phyloP scores from a whole-genome alignment of 306 rosid species.

The Glycyrrhiza uralensis region DNA sequence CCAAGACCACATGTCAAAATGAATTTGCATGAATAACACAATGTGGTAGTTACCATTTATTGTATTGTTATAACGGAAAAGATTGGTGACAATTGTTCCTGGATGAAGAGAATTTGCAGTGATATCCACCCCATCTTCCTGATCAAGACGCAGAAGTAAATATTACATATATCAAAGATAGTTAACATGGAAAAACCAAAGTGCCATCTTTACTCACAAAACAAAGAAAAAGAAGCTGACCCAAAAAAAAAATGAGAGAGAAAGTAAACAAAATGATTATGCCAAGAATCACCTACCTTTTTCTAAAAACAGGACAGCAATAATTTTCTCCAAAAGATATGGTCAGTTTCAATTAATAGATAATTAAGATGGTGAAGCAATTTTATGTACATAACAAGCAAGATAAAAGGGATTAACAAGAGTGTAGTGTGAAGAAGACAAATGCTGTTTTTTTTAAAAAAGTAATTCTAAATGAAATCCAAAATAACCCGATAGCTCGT shows the following conservation, averaged over 20 bases:
- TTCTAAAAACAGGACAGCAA: background rate
- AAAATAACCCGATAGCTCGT: background rate
- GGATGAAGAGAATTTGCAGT: slow-evolving; percentile 91
- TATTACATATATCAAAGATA: background rate
- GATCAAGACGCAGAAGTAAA: slow-evolving; percentile 34
- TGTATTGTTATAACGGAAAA: slow-evolving; percentile 43
- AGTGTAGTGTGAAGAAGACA: background rate
- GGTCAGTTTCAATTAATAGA: background rate
- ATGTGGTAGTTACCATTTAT: slow-evolving; percentile 32
- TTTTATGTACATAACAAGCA: background rate
- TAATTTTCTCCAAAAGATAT: background rate
- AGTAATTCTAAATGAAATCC: background rate
- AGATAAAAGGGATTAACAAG: background rate
- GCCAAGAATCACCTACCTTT: background rate
- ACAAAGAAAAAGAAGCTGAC: background rate
- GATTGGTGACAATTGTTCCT: slow-evolving; percentile 59
- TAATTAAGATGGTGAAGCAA: background rate
- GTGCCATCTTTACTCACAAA: background rate
- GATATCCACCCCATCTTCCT: slow-evolving; percentile 64
- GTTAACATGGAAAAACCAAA: background rate
- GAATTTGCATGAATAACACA: background rate
- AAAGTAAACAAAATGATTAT: background rate
- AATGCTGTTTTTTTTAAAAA: background rate
- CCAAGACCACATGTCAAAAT: background rate
- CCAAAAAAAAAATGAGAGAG: background rate